Base-by-base conservation (phyloP, 1,284 basidiomycete species). In the Irpex rosettiformis region DNA sequence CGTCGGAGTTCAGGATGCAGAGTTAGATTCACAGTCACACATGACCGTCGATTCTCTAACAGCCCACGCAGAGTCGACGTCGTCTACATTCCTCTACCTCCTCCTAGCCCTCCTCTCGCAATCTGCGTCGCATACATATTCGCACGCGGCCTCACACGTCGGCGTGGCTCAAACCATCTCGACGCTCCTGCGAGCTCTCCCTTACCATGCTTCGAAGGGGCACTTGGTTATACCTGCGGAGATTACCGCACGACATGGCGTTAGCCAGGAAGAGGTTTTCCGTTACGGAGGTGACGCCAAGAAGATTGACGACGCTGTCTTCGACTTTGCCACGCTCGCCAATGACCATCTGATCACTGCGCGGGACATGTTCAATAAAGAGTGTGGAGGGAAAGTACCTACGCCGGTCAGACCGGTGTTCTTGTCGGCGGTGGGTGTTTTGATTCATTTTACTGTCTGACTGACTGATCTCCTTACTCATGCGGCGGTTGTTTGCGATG, bases 321-420 rank as follows among this genome's bases (percentile, higher is more conserved):
- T 88, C 70, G 91, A 94, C 68, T 88, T 96, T 70, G 95, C 95
- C 16, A 93, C 90, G 8, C 75, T 91, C 18, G 95, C 94, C 42
- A 94, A 96, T 75, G 94, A 96, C 74, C 90, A 98, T 73, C 72
- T 98, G 62, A 79, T 89, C 65, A 94, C 93, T 2, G 93, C 94
- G 2, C 82, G 92, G 47, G 82, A 85, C 56, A 86, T 90, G 80
- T 82, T 96, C 68, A 83, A 51, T 18, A 51, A 84, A 64, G 79
- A 84, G 52, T 80, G 77, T 61, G 82, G 75, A 30, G 83, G 25
- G 21, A 84, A 77, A 66, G 81, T 93, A 51, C 91, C 91, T 11
- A 65, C 61, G 27, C 75, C 73, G 56, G 91, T 84, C 25, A 83
- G 93, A 79, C 89, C 91, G 3, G 79, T 94, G 25, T 93, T 97